Percentiles rank a stretch among this genome's conserved stretches.
Conservation (phyloP, 371 early-diverging fungal species). For the Rhizomucor pusillus region DNA sequence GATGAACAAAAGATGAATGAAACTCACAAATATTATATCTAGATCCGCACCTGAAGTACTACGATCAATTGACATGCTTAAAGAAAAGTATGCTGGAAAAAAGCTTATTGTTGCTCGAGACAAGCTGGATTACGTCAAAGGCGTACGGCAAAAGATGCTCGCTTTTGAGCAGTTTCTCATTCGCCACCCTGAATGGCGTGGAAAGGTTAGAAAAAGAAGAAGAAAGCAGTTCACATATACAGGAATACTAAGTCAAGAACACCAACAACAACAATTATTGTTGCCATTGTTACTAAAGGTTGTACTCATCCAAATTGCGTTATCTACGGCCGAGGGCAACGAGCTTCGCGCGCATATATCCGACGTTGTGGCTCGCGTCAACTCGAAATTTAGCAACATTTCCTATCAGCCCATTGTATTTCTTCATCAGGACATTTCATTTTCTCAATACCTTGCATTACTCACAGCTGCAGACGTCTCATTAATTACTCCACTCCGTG, state of each 20-base stretch:
- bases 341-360: slow-evolving; percentile 85
- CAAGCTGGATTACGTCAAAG: slow-evolving; percentile 98
- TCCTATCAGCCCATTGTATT: slow-evolving; percentile 94
- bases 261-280: slow-evolving; percentile 45
- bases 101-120: slow-evolving; percentile 97
- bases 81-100: slow-evolving; percentile 89
- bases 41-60: slow-evolving; percentile 48
- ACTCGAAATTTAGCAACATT: slow-evolving; percentile 90
- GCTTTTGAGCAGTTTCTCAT: slow-evolving; percentile 92
- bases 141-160: slow-evolving; percentile 94
- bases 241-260: too few relatives aligned
- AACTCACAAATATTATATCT: background rate
- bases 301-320: slow-evolving; percentile 84
- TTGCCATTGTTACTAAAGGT: slow-evolving; percentile 88
- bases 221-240: slow-evolving; percentile 46
- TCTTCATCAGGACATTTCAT: slow-evolving; percentile 93
- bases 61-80: slow-evolving; percentile 74
- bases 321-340: slow-evolving; percentile 66
- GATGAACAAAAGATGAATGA: too few relatives aligned
- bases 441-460: slow-evolving; percentile 91
- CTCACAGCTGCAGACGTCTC: slow-evolving; percentile 95
- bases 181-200: slow-evolving; percentile 87
- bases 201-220: slow-evolving; percentile 57
- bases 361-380: slow-evolving; percentile 89
- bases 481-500: slow-evolving; percentile 93